These are phyloP conservation scores for Canna indica DNA, from an alignment of 176 grass and related monocot species.

Conservation along the genomic window DNA sequence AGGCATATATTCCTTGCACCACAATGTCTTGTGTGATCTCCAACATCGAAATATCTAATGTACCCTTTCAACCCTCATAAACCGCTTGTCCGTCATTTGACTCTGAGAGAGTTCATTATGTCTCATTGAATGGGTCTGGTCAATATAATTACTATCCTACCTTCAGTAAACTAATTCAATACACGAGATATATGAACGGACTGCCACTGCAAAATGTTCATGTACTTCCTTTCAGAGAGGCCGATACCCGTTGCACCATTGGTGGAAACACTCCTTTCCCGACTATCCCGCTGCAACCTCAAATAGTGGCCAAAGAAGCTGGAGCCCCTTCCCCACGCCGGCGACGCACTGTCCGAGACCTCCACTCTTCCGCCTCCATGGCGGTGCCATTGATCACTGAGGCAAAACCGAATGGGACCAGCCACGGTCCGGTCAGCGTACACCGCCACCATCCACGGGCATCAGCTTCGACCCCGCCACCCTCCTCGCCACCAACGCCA, in stretches of 20 bases:
- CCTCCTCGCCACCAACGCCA: too few species aligned
- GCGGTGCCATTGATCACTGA: conserved; percentile 1
- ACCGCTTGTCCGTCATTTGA: too few species aligned
- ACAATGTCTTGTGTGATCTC: too few species aligned
- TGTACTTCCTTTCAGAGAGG: conserved; percentile 61
- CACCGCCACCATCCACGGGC: conserved; percentile 12
- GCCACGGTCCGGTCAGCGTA: conserved; percentile 17
- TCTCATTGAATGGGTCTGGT: too few species aligned
- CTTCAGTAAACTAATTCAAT: too few species aligned
- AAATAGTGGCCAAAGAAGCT: conserved; percentile 43
- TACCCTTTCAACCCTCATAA: too few species aligned
- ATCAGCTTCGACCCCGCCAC: conserved; percentile 57
- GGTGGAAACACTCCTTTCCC: neutral
- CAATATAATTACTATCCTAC: too few species aligned
- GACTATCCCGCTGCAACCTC: conserved; percentile 47
- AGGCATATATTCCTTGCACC: too few species aligned
- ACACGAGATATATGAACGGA: conserved; percentile 80
- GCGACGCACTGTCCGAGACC: neutral
- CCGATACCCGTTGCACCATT: conserved; percentile 10
- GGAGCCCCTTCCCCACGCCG: conserved; percentile 25
- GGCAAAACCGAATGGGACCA: conserved; percentile 83
- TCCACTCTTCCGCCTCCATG: neutral
- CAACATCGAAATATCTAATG: too few species aligned
- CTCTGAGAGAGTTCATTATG: too few species aligned
- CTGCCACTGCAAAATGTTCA: conserved; percentile 67